These are phyloP conservation scores for Leccinum griseonigrum DNA, from an alignment of 1,284 basidiomycete species.

Conservation along the genomic window DNA sequence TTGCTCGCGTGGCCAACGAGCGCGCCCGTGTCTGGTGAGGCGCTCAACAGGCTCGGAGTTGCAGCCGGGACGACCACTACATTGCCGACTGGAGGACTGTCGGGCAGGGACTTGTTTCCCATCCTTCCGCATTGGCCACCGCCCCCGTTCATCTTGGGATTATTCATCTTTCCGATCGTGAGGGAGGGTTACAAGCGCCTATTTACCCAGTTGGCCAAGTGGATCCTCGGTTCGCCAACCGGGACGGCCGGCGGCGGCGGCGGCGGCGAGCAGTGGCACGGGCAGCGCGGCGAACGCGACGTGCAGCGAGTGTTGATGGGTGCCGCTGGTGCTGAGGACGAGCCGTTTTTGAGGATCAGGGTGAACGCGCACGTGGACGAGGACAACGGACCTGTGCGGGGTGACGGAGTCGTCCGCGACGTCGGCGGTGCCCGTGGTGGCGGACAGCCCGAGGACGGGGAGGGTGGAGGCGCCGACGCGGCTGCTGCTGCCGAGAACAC, in stretches of 20 bases:
- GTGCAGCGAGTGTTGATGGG: constrained; percentile 33
- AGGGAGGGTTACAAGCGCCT: constrained; percentile 45
- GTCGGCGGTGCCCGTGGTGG: constrained; percentile 7
- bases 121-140: constrained; percentile 52
- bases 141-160: constrained; percentile 51
- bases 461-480: constrained; percentile 17
- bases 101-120: constrained; percentile 15
- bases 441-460: constrained; percentile 1
- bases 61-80: background rate
- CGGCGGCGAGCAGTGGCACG: constrained; percentile 12
- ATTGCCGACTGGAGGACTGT: background rate
- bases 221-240: constrained; percentile 43
- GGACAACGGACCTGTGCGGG: constrained; percentile 15
- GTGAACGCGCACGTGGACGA: constrained; percentile 36
- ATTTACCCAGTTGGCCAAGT: constrained; percentile 43
- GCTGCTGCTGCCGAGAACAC: constrained; percentile 50
- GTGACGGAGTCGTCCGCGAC: background rate
- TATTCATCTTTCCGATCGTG: constrained; percentile 52
- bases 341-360: constrained; percentile 48
- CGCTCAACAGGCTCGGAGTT: background rate
- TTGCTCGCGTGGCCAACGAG: constrained; percentile 66
- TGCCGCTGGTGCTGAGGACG: constrained; percentile 41
- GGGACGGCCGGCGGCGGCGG: constrained; percentile 6
- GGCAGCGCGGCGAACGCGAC: constrained; percentile 18
- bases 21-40: constrained; percentile 35